phyloP scores from a whole-genome alignment of 106 monocot genomes.

The Hemerocallis citrina region DNA sequence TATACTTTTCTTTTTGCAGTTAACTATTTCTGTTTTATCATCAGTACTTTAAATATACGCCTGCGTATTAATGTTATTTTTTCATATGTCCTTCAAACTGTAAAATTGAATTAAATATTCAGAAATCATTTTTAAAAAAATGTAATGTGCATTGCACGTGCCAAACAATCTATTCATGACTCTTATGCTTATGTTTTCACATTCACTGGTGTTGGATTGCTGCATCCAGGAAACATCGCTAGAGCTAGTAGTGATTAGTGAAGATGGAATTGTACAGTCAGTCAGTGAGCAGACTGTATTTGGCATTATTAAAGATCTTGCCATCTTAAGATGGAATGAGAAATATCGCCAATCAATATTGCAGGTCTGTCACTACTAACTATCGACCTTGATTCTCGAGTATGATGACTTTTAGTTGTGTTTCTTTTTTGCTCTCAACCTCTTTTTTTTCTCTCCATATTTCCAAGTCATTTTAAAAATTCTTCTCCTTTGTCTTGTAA shows the following conservation, averaged over 20 bases:
- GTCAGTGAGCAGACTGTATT: conserved; percentile 83
- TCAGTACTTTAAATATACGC: background rate
- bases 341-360: conserved; percentile 16
- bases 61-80: too few species aligned
- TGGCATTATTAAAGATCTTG: conserved; percentile 88
- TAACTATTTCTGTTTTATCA: background rate
- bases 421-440: background rate
- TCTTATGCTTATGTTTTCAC: conserved; percentile 1
- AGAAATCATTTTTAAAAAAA: background rate
- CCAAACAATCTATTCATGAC: background rate
- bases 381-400: background rate
- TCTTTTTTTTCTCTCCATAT: background rate
- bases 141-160: background rate
- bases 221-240: conserved; percentile 79
- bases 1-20: background rate
- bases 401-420: background rate
- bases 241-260: conserved; percentile 55
- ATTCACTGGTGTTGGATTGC: background rate
- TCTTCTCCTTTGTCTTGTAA: background rate
- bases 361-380: conserved; percentile 26
- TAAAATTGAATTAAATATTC: background rate
- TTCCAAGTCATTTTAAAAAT: background rate
- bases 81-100: background rate
- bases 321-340: conserved; percentile 46
- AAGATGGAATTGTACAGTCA: conserved; percentile 77